phyloP scores from a whole-genome alignment of 2,329 filamentous ascomycete species.

The Aspergillus sp. region DNA sequence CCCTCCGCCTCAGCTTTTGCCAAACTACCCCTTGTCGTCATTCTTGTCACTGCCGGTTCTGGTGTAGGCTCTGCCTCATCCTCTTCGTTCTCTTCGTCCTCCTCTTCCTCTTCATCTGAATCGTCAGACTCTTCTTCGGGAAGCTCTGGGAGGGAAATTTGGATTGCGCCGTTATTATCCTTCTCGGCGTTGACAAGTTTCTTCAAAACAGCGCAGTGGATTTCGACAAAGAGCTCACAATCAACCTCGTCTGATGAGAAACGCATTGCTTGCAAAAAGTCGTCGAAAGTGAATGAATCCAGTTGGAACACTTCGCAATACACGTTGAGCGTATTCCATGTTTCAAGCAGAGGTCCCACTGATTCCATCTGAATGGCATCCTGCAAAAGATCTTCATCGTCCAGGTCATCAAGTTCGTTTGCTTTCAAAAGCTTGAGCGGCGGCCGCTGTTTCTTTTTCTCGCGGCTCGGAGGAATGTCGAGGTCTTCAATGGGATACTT shows the following conservation, averaged over 20 bases:
- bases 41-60: constrained; percentile 61
- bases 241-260: constrained; percentile 71
- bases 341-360: constrained; percentile 81
- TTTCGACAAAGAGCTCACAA: constrained; percentile 84
- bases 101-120: constrained; percentile 60
- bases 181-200: constrained; percentile 74
- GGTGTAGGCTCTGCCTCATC: constrained; percentile 52
- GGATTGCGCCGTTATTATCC: constrained; percentile 71
- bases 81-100: constrained; percentile 54
- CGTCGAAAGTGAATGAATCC: constrained; percentile 97
- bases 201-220: constrained; percentile 89
- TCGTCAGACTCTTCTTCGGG: constrained; percentile 69
- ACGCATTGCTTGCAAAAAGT: constrained; percentile 85
- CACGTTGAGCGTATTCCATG: constrained; percentile 97
- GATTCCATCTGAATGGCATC: constrained; percentile 71
- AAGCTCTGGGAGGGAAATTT: constrained; percentile 74
- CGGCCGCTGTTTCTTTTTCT: constrained; percentile 67
- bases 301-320: constrained; percentile 92
- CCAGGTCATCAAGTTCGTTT: constrained; percentile 57
- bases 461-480: constrained; percentile 68
- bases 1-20: constrained; percentile 76
- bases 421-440: constrained; percentile 73
- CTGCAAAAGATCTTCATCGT: constrained; percentile 47
- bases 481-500: constrained; percentile 97
- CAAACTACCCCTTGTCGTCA: constrained; percentile 82